Percentiles rank a stretch among this genome's conserved stretches.
Conservation (phyloP, 768 basidiomycete species). For the Mycena rosella region DNA sequence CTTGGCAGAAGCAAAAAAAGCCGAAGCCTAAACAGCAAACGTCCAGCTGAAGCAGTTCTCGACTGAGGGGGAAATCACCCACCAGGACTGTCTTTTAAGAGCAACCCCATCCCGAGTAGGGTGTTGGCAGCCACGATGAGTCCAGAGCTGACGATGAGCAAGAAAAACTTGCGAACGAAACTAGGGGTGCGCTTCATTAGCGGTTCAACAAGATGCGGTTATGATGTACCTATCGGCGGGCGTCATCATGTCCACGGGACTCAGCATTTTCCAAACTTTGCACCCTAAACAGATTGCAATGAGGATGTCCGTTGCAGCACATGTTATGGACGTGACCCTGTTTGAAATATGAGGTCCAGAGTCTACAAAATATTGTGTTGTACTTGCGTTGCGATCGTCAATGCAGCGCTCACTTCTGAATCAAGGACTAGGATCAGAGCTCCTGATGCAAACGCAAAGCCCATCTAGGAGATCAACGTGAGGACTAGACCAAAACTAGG, state of each 20-base stretch:
- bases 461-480: conserved; percentile 3
- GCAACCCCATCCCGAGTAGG: conserved; percentile 7
- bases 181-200: too few relatives aligned
- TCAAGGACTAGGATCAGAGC: conserved; percentile 13
- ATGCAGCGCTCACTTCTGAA: conserved; percentile 4
- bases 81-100: conserved; percentile 1
- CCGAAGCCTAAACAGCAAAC: not conserved
- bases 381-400: conserved; percentile 1
- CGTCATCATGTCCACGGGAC: conserved; percentile 12
- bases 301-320: conserved; percentile 13
- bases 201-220: too few relatives aligned
- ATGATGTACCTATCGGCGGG: not conserved
- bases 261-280: conserved; percentile 6
- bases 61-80: not conserved
- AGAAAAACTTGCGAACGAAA: too few relatives aligned
- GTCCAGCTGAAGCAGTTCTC: not conserved
- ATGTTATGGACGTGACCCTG: conserved; percentile 8
- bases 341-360: not conserved
- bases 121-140: conserved; percentile 21
- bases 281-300: conserved; percentile 6
- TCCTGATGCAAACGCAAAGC: conserved; percentile 6
- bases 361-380: too few relatives aligned
- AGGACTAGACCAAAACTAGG: not conserved
- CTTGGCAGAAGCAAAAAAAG: conserved; percentile 21
- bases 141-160: conserved; percentile 17